Evolutionary conservation across 2,329 filamentous ascomycete genomes (phyloP).

Genomic region (Aspergillus sp.): DNA sequence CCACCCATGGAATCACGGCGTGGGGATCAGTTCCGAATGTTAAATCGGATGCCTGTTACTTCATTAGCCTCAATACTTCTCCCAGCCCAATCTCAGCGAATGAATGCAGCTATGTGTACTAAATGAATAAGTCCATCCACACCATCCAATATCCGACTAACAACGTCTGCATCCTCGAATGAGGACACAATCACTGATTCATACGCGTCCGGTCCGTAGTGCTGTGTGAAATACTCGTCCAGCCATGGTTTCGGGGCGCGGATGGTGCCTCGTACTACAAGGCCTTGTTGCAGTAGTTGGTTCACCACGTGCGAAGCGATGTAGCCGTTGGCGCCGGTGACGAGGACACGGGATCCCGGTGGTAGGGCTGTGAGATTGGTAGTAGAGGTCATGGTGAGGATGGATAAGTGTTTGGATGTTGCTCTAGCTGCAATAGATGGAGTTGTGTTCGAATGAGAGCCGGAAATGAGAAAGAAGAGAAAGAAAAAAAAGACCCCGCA

Average conservation of each 20-base stretch:
- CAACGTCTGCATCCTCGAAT: conserved; percentile 29
- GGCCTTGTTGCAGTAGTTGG: conserved; percentile 36
- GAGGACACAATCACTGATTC: conserved; percentile 34
- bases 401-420: too few species aligned
- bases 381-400: neutral
- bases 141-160: conserved; percentile 35
- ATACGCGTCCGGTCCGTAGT: conserved; percentile 23
- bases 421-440: too few species aligned
- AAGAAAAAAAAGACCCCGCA: too few species aligned
- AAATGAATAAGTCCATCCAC: conserved; percentile 19
- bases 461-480: too few species aligned
- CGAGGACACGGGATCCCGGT: conserved; percentile 30
- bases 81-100: neutral
- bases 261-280: conserved; percentile 40
- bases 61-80: neutral
- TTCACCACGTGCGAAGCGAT: conserved; percentile 37
- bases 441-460: too few species aligned
- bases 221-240: conserved; percentile 23
- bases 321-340: conserved; percentile 43
- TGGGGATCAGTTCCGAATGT: conserved; percentile 35
- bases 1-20: conserved; percentile 31
- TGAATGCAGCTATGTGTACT: conserved; percentile 4
- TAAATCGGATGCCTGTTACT: conserved; percentile 9
- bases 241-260: conserved; percentile 32
- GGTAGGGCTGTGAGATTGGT: conserved; percentile 11